Conservation (phyloP, 257 asterid species). For the Ehretia macrophylla region DNA sequence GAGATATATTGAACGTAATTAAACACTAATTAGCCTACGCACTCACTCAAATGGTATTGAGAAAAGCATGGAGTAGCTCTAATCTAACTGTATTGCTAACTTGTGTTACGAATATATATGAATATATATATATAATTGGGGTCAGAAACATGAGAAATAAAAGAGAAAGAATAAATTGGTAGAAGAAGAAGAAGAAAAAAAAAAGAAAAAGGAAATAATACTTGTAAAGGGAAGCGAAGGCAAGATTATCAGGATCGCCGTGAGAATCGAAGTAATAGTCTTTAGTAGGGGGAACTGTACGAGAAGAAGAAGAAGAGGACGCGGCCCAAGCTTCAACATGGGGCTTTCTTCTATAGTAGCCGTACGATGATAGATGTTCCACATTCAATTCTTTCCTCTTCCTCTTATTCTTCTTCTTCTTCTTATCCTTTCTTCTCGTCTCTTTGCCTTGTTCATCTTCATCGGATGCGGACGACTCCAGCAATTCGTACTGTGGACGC, state of each 20-base stretch:
- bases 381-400: conserved; percentile 30
- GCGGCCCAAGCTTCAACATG: conserved; percentile 60
- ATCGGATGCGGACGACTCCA: conserved; percentile 63
- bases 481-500: conserved; percentile 45
- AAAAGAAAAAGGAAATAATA: not conserved
- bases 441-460: conserved; percentile 27
- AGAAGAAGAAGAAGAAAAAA: not conserved
- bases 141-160: too few species aligned
- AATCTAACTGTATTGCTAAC: too few species aligned
- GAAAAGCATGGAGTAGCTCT: too few species aligned
- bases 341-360: conserved; percentile 46
- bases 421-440: conserved; percentile 16
- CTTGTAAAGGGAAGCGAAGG: conserved; percentile 85
- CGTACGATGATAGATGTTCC: conserved; percentile 15
- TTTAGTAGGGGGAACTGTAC: conserved; percentile 28
- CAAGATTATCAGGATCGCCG: conserved; percentile 88
- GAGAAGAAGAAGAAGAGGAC: conserved; percentile 27
- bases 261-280: conserved; percentile 89
- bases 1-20: too few species aligned
- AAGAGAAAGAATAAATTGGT: not conserved
- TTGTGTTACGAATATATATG: too few species aligned
- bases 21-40: too few species aligned
- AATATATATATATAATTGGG: too few species aligned
- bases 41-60: too few species aligned
- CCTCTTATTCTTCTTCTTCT: conserved; percentile 37